Evolutionary conservation across 1,139 yeast genomes (phyloP), one percentile per base, ranked within the genome.

Genomic region (Saccharomycopsis hybrid): DNA sequence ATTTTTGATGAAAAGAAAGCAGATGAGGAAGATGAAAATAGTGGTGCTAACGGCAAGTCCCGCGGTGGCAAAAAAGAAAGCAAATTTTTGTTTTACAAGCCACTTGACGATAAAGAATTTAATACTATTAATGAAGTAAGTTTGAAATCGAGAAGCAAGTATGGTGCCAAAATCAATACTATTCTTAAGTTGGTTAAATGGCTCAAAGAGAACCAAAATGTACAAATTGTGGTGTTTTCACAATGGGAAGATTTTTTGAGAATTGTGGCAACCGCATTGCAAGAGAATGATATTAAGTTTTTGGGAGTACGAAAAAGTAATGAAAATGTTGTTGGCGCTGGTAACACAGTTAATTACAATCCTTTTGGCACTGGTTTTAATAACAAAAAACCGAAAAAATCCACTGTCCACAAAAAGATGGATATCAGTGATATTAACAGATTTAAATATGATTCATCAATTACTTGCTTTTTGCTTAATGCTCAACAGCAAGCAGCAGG

Each of bases 401-500:
- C 24, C 39, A 24, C 7, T 11, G 7, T 9, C 39, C n/a, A 13
- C 24, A 7, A 24, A n/a, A 44, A 33, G 28, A 36, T 42, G 9
- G 47, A 41, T 3, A 25, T 25, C 4, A 4, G 18, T 2, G 74
- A 77, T 18, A 82, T 84, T 43, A 80, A 80, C 44, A 67, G 67
- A 42, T 90, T 90, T 66, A 85, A 84, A 56, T 74, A 73, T 47
- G 78, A 87, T 53, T 69, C 77, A 3, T 65, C 69, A 0, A 75
- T 85, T n/a, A 85, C 96, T 0, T 89, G 97, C 63, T 82, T 90
- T 60, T 65, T 92, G 41, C 68, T 92, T 56, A 87, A 88, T 65
- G 92, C 96, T 0, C 82, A 80, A 58, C 85, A 90, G 0, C 87
- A 89, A 61, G 89, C 96, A 7, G 80, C 96, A 32, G 98, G 97